Conservation (phyloP, 23 red algal genomes). For the Cyanidioschyzon merolae region DNA sequence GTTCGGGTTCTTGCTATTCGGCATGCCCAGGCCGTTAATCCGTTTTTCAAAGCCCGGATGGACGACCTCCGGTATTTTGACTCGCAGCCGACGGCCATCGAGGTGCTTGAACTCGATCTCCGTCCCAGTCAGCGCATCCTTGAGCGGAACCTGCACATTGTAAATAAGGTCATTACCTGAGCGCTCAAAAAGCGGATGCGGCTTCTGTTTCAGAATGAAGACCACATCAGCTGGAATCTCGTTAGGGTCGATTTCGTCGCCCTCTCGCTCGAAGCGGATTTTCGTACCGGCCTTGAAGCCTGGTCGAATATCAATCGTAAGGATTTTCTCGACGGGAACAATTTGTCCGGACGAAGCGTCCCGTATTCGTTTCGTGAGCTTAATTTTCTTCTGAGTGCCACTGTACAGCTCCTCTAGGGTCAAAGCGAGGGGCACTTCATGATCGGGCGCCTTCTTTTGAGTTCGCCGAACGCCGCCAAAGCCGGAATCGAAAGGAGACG, state of each 20-base stretch:
- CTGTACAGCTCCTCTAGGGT: conserved; percentile 73
- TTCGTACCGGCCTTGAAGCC: conserved; percentile 92
- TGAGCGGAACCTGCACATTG: conserved; percentile 40
- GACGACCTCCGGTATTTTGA: conserved; percentile 64
- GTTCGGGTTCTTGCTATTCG: conserved; percentile 61
- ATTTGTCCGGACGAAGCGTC: conserved; percentile 39
- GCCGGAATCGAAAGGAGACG: background rate
- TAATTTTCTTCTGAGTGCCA: conserved; percentile 67
- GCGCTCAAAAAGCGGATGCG: conserved; percentile 54
- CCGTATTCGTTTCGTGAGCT: conserved; percentile 62
- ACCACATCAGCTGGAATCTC: conserved; percentile 74
- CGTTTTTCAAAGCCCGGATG: conserved; percentile 56
- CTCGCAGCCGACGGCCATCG: conserved; percentile 39
- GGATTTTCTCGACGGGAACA: conserved; percentile 49
- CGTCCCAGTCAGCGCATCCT: conserved; percentile 63
- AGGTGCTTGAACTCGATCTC: conserved; percentile 40
- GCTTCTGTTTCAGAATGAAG: conserved; percentile 78
- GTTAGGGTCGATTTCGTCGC: conserved; percentile 56
- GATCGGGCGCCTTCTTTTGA: conserved; percentile 51
- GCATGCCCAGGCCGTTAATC: conserved; percentile 73
- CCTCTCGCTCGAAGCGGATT: conserved; percentile 66
- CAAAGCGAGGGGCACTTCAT: conserved; percentile 56
- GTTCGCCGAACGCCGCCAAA: conserved; percentile 16
- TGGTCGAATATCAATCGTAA: conserved; percentile 64
- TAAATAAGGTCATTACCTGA: conserved; percentile 62